phyloP scores from a whole-genome alignment of 805 yeast species.

The Suhomyces sp. region DNA sequence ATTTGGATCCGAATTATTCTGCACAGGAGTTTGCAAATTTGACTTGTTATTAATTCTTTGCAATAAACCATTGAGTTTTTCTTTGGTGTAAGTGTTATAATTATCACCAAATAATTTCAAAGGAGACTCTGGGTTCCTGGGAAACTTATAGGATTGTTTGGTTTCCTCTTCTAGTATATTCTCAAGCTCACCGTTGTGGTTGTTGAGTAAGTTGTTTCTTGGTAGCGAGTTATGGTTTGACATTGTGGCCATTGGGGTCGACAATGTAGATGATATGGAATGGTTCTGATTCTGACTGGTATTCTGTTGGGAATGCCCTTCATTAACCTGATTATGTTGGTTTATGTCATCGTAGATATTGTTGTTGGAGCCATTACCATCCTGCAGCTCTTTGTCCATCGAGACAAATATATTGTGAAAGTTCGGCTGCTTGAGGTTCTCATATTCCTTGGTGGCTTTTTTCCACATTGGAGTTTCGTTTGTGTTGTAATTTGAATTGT shows the following conservation, averaged over 20 bases:
- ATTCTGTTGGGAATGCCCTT: not conserved
- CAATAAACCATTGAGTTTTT: slow-evolving; percentile 25
- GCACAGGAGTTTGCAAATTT: slow-evolving; percentile 9
- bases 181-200: slow-evolving; percentile 16
- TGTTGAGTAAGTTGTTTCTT: slow-evolving; percentile 1
- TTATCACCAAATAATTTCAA: slow-evolving; percentile 37
- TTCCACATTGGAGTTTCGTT: slow-evolving; percentile 36
- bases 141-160: slow-evolving; percentile 16
- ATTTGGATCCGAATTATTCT: not conserved
- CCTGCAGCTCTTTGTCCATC: slow-evolving; percentile 13
- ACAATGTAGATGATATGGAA: slow-evolving; percentile 31
- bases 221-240: slow-evolving; percentile 4
- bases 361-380: slow-evolving; percentile 2
- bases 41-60: slow-evolving; percentile 19
- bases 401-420: slow-evolving; percentile 31
- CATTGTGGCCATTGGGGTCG: slow-evolving; percentile 36
- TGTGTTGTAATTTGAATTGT: slow-evolving; percentile 20
- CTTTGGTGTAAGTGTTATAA: slow-evolving; percentile 42
- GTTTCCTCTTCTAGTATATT: slow-evolving; percentile 21
- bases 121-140: slow-evolving; percentile 37
- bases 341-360: not conserved
- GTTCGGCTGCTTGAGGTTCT: slow-evolving; percentile 23
- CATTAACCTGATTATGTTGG: not conserved
- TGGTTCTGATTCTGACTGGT: slow-evolving; percentile 12
- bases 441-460: slow-evolving; percentile 27